Evolutionary conservation across 192 early-diverging fungal genomes (phyloP).

Genomic region (Umbelopsis sp.): DNA sequence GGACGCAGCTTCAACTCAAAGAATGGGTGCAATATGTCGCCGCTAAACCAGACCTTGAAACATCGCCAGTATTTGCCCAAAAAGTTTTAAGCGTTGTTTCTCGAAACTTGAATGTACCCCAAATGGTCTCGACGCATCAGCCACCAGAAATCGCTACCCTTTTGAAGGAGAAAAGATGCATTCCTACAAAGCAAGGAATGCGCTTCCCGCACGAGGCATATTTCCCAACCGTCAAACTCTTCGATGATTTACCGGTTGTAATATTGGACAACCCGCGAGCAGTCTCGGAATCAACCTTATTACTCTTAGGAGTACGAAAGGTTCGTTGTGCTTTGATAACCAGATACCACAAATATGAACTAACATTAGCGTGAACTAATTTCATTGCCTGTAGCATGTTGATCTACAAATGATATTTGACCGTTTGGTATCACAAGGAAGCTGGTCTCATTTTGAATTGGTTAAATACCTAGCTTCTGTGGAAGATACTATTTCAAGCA

Average conservation of each 20-base stretch:
- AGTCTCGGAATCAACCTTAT: conserved; percentile 61
- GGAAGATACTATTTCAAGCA: conserved; percentile 59
- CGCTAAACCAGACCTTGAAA: conserved; percentile 48
- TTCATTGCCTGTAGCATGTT: conserved; percentile 58
- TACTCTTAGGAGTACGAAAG: conserved; percentile 78
- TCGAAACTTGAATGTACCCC: conserved; percentile 20
- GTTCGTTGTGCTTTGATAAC: conserved; percentile 23
- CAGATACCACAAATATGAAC: neutral
- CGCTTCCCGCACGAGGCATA: conserved; percentile 71
- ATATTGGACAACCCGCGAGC: conserved; percentile 52
- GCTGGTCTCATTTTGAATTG: conserved; percentile 85
- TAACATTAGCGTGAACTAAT: neutral
- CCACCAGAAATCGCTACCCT: conserved; percentile 1
- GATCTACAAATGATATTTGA: conserved; percentile 86
- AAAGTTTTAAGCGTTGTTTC: conserved; percentile 60
- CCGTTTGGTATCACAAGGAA: conserved; percentile 68
- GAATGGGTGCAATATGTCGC: conserved; percentile 67
- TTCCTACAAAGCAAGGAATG: conserved; percentile 74
- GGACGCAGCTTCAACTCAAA: conserved; percentile 59
- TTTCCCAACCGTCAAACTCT: conserved; percentile 78
- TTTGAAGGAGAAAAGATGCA: conserved; percentile 55
- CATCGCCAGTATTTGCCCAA: conserved; percentile 64
- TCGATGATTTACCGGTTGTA: conserved; percentile 81
- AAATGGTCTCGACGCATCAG: too few species aligned
- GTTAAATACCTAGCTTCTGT: conserved; percentile 81